phyloP scores from a whole-genome alignment of 352 stramenopile genomes.

The Globisporangium iwayamae region DNA sequence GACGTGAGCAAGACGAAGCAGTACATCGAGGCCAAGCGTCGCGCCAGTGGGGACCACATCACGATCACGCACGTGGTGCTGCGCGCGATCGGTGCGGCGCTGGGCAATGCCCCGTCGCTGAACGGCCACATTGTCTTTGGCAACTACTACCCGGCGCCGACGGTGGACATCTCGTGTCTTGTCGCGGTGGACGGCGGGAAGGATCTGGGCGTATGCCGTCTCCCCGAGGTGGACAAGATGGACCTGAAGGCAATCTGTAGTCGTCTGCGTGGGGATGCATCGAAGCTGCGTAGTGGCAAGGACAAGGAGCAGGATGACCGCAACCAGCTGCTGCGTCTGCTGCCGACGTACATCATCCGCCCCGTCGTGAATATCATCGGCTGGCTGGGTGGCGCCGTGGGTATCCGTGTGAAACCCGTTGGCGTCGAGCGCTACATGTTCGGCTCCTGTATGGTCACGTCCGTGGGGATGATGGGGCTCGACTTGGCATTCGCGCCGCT shows the following conservation, averaged over 20 bases:
- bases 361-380: slow-evolving; percentile 52
- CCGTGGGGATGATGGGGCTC: slow-evolving; percentile 67
- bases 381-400: slow-evolving; percentile 58
- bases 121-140: slow-evolving; percentile 75
- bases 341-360: slow-evolving; percentile 56
- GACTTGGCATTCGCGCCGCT: slow-evolving; percentile 66
- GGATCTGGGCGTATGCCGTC: slow-evolving; percentile 51
- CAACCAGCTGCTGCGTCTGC: slow-evolving; percentile 56
- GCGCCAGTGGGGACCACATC: slow-evolving; percentile 41
- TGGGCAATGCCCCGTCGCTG: slow-evolving; percentile 49
- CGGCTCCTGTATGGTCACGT: slow-evolving; percentile 67
- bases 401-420: slow-evolving; percentile 44
- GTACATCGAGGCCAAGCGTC: slow-evolving; percentile 59
- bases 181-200: slow-evolving; percentile 56
- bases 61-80: slow-evolving; percentile 72
- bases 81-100: slow-evolving; percentile 43
- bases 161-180: slow-evolving; percentile 63
- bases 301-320: slow-evolving; percentile 57
- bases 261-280: slow-evolving; percentile 41
- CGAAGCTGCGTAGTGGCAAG: slow-evolving; percentile 47
- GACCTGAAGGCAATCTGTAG: slow-evolving; percentile 44
- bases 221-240: slow-evolving; percentile 53
- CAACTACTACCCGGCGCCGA: slow-evolving; percentile 61
- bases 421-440: slow-evolving; percentile 75
- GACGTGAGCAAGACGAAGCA: slow-evolving; percentile 59